Evolutionary conservation across 441 rosid species (phyloP).

Genomic region (Pelargonium cotyledonis): DNA sequence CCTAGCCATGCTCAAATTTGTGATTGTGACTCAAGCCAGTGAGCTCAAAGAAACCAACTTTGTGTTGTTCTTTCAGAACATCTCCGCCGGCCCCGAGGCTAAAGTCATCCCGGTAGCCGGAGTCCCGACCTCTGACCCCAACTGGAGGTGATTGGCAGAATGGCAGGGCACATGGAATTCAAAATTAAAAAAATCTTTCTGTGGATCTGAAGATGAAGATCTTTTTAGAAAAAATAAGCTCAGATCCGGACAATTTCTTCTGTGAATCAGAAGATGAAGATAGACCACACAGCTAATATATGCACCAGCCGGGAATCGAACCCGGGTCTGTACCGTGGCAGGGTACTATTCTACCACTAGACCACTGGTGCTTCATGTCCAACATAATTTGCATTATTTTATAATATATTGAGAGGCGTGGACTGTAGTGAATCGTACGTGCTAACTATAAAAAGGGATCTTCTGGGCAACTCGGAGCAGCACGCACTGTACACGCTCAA

Average conservation of each 20-base stretch:
- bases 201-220: too few species aligned
- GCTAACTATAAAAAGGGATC: not conserved
- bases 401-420: too few species aligned
- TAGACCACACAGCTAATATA: too few species aligned
- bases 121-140: too few species aligned
- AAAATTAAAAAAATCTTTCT: too few species aligned
- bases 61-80: constrained; percentile 19
- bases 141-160: too few species aligned
- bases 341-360: constrained; percentile 31
- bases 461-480: not conserved
- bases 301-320: constrained; percentile 36
- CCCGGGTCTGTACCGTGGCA: constrained; percentile 31
- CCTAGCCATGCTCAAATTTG: too few species aligned
- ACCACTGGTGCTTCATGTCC: constrained; percentile 21
- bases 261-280: too few species aligned
- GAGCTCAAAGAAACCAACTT: constrained; percentile 17
- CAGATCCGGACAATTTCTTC: too few species aligned
- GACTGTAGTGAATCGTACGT: too few species aligned
- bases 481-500: not conserved
- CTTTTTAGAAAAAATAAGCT: too few species aligned
- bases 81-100: constrained; percentile 16
- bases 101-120: constrained; percentile 19
- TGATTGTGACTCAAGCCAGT: not conserved
- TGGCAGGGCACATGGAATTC: constrained; percentile 14
- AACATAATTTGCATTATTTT: too few species aligned